phyloP scores from a whole-genome alignment of 2,329 filamentous ascomycete genomes.

The Penicillium sp. region DNA sequence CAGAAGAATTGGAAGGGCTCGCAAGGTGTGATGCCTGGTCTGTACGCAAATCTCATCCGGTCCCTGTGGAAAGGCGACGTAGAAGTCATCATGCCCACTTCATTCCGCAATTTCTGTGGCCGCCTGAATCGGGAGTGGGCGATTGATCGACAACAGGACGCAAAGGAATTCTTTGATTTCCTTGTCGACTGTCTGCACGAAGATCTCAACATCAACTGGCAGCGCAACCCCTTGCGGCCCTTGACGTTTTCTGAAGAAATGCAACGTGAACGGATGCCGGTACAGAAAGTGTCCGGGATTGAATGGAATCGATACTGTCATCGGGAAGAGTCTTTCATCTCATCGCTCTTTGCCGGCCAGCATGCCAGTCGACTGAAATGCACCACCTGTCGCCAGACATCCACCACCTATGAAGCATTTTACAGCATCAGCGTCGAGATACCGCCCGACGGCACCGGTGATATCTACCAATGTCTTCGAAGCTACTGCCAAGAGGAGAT shows the following conservation, averaged over 20 bases:
- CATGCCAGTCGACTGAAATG: slow-evolving; percentile 65
- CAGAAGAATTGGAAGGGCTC: slow-evolving; percentile 67
- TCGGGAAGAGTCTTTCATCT: slow-evolving; percentile 73
- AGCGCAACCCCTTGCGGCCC: slow-evolving; percentile 58
- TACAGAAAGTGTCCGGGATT: slow-evolving; percentile 66
- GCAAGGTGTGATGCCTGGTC: slow-evolving; percentile 63
- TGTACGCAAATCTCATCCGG: slow-evolving; percentile 63
- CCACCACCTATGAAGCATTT: slow-evolving; percentile 69
- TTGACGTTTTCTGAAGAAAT: slow-evolving; percentile 63
- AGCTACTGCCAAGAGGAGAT: slow-evolving; percentile 69
- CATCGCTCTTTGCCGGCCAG: slow-evolving; percentile 75
- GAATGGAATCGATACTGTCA: slow-evolving; percentile 75
- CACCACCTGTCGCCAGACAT: slow-evolving; percentile 62
- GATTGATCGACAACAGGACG: slow-evolving; percentile 80
- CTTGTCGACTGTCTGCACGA: slow-evolving; percentile 79
- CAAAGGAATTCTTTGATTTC: slow-evolving; percentile 86
- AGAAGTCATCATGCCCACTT: slow-evolving; percentile 58
- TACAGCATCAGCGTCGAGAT: slow-evolving; percentile 73
- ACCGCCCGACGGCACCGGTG: slow-evolving; percentile 58
- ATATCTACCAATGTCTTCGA: slow-evolving; percentile 69
- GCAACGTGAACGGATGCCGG: slow-evolving; percentile 61
- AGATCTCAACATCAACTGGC: slow-evolving; percentile 75
- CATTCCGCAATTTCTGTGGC: slow-evolving; percentile 66
- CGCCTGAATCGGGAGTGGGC: slow-evolving; percentile 69
- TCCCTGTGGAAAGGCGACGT: slow-evolving; percentile 64